Evolutionary conservation across 176 grass and related monocot genomes (phyloP), one percentile per base, ranked within the genome.

Genomic region (Poa annua): DNA sequence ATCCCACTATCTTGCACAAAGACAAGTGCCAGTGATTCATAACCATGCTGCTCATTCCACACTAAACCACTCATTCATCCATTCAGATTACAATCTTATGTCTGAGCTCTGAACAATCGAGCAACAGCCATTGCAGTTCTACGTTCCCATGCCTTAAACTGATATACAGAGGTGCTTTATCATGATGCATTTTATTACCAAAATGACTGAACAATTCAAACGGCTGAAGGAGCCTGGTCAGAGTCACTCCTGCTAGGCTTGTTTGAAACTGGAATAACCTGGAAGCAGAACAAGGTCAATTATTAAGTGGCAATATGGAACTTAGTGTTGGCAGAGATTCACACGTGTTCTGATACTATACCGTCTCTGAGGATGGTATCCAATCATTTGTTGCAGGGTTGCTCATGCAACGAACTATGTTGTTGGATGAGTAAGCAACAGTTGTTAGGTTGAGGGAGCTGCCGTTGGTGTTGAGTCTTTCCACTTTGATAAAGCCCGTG

Each of bases 311-410:
- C 19, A 17, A 62, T 15, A n/a, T 50, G 15, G 48, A 52, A 64
- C 22, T 77, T 80, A 11, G 3, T 32, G 65, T 20, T 17, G 66
- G 20, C 9, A 7, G 25, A 39, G 25, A 32, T 19, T 56, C 42
- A 33, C 49, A 11, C 38, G 26, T 55, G 56, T 35, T 65, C 54
- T 21, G 34, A 52, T 39, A 2, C 48, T 83, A 22, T 93, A 93
- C 94, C 60, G 34, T 91, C 21, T 91, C 91, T 70, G 86, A 22
- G 60, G 94, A 92, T 82, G 91, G 94, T 63, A 90, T 85, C 94
- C 94, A 97, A 72, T 97, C 94, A 81, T 97, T 97, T 61, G 89
- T 94, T 16, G 94, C 91, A 57, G 94, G 94, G 77, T 94, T 97
- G 85, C 91, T 92, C 26, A 15, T 92, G 52, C 84, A 88, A 36